These are phyloP conservation scores for Candida dubliniensis DNA, from an alignment of 1,139 yeast species.

Conservation along the genomic window DNA sequence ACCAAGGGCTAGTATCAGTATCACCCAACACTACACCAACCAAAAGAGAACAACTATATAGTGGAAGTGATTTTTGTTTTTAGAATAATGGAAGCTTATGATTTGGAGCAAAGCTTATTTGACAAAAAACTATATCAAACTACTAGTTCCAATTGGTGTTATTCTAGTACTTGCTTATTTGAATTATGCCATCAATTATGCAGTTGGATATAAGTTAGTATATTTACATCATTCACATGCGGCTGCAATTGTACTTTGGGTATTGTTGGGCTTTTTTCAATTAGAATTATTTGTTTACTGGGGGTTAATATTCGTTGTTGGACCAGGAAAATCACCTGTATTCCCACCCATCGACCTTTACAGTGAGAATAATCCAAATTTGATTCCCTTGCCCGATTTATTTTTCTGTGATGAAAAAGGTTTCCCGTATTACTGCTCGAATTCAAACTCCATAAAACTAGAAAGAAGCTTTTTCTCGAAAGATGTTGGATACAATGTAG, in stretches of 20 bases:
- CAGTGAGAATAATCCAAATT: slow-evolving; percentile 10
- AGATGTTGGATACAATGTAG: slow-evolving; percentile 45
- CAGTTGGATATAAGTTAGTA: slow-evolving; percentile 39
- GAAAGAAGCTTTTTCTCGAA: slow-evolving; percentile 59
- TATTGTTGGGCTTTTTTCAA: slow-evolving; percentile 28
- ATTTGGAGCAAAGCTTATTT: slow-evolving; percentile 4
- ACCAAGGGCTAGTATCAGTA: no score
- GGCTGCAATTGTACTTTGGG: slow-evolving; percentile 39
- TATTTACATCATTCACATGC: slow-evolving; percentile 31
- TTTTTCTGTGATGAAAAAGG: slow-evolving; percentile 63
- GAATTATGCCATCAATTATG: slow-evolving; percentile 34
- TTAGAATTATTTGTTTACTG: slow-evolving; percentile 31
- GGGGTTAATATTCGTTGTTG: slow-evolving; percentile 25
- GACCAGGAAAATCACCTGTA: slow-evolving; percentile 36
- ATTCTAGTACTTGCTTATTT: slow-evolving; percentile 30
- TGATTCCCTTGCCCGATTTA: slow-evolving; percentile 40
- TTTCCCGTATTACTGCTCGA: slow-evolving; percentile 60
- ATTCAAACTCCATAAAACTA: slow-evolving; percentile 53
- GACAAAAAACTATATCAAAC: slow-evolving; percentile 5
- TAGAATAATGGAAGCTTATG: slow-evolving; percentile 7
- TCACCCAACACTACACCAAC: no score
- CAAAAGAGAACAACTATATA: no score
- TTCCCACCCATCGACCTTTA: slow-evolving; percentile 31
- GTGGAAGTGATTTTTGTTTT: background rate
- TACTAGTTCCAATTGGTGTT: slow-evolving; percentile 24